Base-by-base conservation (phyloP, 768 basidiomycete species). In the Chalciporus pseudorubinellus region DNA sequence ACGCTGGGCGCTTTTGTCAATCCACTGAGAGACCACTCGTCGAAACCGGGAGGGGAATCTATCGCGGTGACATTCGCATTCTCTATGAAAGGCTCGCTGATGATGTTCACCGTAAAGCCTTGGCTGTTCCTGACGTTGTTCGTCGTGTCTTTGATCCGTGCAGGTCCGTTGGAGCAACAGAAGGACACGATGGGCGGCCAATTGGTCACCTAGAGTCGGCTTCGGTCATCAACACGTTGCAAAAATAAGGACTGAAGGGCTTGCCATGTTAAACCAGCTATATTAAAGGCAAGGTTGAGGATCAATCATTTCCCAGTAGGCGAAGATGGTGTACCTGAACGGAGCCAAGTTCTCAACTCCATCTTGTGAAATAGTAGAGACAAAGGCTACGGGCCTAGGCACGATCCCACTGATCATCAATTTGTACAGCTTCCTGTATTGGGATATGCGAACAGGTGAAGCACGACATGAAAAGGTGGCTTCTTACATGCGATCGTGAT, bases 61-160 rank as follows among this genome's bases (percentile, higher is more conserved):
- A 76, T 57, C 11, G 71, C 49, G 1, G 70, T 62, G 18, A 59
- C 59, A 53, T 76, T 74, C 0, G 76, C 77, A 7, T 67, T 61
- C 47, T 77, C 67, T 2, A 71, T 31, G 39, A 69, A 77, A 2
- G 75, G 70, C 56, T 82, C 81, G 36, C 78, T 80, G 59, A 84
- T 83, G 60, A 81, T 79, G 56, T 78, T 80, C 22, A 81, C 75
- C 6, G 75, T 76, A 62, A 83, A 84, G 24, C 74, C 63, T 41
- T 76, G 76, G 22, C 72, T 74, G 1, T 64, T 66, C 57, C 66
- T 69, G 57, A 82, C 77, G 55, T 82, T 82, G 22, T 58, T 56
- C 22, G 70, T 59, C 1, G 78, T 79, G 52, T 83, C 82, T 49
- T 73, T 72, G 39, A 63, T 18, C n/a, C 60, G 45, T 4, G 21